These are phyloP conservation scores for Zostera marina DNA, from an alignment of 116 monocot genomes.

Conservation along the genomic window DNA sequence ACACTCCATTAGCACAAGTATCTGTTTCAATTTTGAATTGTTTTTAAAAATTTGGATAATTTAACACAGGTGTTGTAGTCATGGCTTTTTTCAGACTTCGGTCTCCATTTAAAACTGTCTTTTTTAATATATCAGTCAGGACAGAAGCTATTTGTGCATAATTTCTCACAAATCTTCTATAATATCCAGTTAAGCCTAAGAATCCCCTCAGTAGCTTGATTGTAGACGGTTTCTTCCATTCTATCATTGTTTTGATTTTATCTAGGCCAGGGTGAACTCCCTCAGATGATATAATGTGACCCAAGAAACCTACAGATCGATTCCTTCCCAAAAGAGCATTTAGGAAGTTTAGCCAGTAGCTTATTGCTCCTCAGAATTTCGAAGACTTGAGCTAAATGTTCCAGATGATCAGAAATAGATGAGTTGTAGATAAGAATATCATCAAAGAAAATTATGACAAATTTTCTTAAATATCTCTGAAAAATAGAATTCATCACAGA, in stretches of 20 bases:
- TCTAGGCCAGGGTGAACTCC: neutral
- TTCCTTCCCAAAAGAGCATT: no score
- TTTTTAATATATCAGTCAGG: neutral
- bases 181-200: no score
- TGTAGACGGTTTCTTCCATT: conserved; percentile 1
- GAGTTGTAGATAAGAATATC: neutral
- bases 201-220: conserved; percentile 1
- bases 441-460: no score
- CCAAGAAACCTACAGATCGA: conserved; percentile 10
- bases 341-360: neutral
- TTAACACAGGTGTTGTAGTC: neutral
- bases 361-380: neutral
- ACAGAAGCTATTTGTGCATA: neutral
- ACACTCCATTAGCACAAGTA: neutral
- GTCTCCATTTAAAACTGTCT: neutral
- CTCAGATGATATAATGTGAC: neutral
- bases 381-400: neutral
- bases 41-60: neutral
- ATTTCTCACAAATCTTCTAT: no score
- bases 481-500: no score
- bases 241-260: neutral
- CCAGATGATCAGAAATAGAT: neutral
- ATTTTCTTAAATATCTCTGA: no score
- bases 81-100: neutral
- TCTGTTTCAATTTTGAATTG: neutral